These are phyloP conservation scores for Penicillium sp. DNA, from an alignment of 2,329 filamentous ascomycete species.

Conservation along the genomic window DNA sequence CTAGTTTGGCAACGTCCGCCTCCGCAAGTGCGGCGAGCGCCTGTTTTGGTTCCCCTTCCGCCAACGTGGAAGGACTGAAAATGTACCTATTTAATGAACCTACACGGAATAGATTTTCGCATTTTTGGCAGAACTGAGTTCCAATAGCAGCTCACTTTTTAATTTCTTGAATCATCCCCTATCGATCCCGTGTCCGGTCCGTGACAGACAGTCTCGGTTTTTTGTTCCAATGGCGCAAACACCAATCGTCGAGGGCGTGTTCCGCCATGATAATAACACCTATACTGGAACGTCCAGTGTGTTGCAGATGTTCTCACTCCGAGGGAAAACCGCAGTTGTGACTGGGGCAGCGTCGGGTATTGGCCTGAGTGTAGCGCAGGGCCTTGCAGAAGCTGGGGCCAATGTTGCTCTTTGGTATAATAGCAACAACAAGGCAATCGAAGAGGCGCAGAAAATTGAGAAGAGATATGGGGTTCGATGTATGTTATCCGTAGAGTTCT, in stretches of 20 bases:
- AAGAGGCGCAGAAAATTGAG: slow-evolving; percentile 67
- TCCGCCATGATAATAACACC: slow-evolving; percentile 62
- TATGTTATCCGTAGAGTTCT: slow-evolving; percentile 22
- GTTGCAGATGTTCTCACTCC: slow-evolving; percentile 70
- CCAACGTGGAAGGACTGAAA: too few species aligned
- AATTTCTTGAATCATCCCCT: too few species aligned
- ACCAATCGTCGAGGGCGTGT: slow-evolving; percentile 52
- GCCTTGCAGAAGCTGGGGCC: slow-evolving; percentile 70
- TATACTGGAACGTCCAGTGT: slow-evolving; percentile 54
- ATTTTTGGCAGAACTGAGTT: too few species aligned
- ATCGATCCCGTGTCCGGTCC: too few species aligned
- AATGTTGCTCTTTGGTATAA: slow-evolving; percentile 77
- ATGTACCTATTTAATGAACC: too few species aligned
- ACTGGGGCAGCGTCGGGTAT: slow-evolving; percentile 73
- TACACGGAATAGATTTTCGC: too few species aligned
- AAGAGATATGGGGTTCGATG: slow-evolving; percentile 69
- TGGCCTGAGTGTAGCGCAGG: slow-evolving; percentile 67
- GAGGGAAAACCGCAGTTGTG: slow-evolving; percentile 72
- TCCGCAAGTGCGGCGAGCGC: too few species aligned
- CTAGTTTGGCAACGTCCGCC: too few species aligned
- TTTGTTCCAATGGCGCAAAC: slow-evolving; percentile 36
- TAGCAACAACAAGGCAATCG: slow-evolving; percentile 67
- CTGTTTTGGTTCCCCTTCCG: too few species aligned
- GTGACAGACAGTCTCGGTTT: too few species aligned
- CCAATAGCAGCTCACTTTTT: too few species aligned